Percentiles rank a stretch among this genome's conserved stretches.
phyloP scores from a whole-genome alignment of 2,329 filamentous ascomycete species.

The Penicillium sp. region DNA sequence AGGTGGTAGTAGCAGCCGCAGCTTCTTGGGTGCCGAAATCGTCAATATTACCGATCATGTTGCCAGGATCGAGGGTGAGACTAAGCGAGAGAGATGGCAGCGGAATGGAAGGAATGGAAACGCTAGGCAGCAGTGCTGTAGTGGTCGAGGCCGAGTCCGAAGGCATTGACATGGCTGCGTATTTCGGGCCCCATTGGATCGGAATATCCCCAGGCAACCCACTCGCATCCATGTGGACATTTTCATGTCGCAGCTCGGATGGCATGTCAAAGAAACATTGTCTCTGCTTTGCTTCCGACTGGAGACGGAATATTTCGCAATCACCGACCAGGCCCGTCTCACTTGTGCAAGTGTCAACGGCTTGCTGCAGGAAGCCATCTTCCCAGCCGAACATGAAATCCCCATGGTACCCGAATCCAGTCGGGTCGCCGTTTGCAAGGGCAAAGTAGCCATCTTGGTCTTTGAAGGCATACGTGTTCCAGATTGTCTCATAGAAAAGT shows the following conservation, averaged over 20 bases:
- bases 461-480: slow-evolving; percentile 66
- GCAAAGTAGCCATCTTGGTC: slow-evolving; percentile 67
- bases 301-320: slow-evolving; percentile 72
- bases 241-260: slow-evolving; percentile 54
- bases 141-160: slow-evolving; percentile 2
- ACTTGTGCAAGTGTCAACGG: slow-evolving; percentile 74
- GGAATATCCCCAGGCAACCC: slow-evolving; percentile 65
- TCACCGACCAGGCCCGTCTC: slow-evolving; percentile 66
- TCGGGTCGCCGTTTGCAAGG: slow-evolving; percentile 73
- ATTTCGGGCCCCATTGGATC: slow-evolving; percentile 48
- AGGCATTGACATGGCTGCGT: slow-evolving; percentile 28
- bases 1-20: slow-evolving; percentile 2
- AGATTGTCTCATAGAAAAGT: slow-evolving; percentile 85
- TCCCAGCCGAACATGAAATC: slow-evolving; percentile 84
- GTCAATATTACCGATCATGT: slow-evolving; percentile 5
- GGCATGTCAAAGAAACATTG: slow-evolving; percentile 66
- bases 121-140: not conserved
- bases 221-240: slow-evolving; percentile 56
- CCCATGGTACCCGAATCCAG: slow-evolving; percentile 71
- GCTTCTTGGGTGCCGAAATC: not conserved
- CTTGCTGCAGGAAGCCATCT: slow-evolving; percentile 63
- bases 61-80: slow-evolving; percentile 5
- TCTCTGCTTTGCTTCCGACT: slow-evolving; percentile 54
- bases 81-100: slow-evolving; percentile 11
- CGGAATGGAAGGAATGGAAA: slow-evolving; percentile 7